Evolutionary conservation across 495 filamentous ascomycete genomes (phyloP).

Genomic region (Copromyces sp.): DNA sequence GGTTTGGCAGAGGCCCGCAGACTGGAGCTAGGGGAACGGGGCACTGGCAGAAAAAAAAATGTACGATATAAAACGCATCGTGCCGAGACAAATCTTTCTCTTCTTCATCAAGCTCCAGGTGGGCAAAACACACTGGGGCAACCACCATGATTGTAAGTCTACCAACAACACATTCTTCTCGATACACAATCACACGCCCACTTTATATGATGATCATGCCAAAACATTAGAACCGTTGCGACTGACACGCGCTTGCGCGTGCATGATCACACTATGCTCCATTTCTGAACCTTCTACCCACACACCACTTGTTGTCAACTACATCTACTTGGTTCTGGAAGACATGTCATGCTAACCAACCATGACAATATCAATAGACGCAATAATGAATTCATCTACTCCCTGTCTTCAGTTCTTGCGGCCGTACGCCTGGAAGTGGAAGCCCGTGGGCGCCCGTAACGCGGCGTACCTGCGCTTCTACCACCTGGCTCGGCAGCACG

Average conservation of each 20-base stretch:
- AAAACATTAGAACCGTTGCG: constrained; percentile 83
- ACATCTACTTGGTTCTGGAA: not conserved
- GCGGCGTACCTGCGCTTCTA: constrained; percentile 39
- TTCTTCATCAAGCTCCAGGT: not conserved
- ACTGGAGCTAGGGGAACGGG: not conserved
- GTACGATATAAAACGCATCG: not conserved
- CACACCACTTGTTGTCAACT: not conserved
- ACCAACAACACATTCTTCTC: not conserved
- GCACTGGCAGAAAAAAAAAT: not conserved
- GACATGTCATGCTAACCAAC: not conserved
- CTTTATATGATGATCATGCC: constrained; percentile 34
- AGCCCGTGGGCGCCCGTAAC: constrained; percentile 10
- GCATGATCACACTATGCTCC: constrained; percentile 49
- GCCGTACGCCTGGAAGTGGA: constrained; percentile 37
- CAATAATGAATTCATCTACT: constrained; percentile 28
- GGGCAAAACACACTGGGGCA: not conserved
- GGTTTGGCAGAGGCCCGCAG: not conserved
- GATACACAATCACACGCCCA: not conserved
- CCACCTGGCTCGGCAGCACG: constrained; percentile 23
- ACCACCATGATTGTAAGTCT: constrained; percentile 18
- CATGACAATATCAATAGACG: constrained; percentile 4
- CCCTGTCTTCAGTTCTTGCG: constrained; percentile 41
- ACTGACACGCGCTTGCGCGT: constrained; percentile 58
- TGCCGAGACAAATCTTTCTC: not conserved
- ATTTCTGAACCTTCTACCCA: constrained; percentile 33